Evolutionary conservation across 2,329 filamentous ascomycete species (phyloP), one percentile per base, ranked within the genome.

Genomic region (Arthrobotrys musiformis): DNA sequence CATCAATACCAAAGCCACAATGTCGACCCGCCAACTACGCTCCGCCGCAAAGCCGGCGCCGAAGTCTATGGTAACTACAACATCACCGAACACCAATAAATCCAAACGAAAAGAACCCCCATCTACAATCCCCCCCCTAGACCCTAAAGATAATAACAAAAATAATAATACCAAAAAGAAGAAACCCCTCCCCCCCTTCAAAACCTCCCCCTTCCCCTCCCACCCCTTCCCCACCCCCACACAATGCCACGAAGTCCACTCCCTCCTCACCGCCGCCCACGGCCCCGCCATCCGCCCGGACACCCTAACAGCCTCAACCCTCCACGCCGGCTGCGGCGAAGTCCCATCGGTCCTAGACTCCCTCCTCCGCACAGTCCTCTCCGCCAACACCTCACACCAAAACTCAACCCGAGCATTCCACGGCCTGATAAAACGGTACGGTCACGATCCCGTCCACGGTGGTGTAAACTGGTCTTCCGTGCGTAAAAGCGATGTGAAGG

Each of bases 401-500:
- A 88, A 88, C 82, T 90, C 92, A 0, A 89, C 89, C 19, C 86
- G 85, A 44, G 91, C 92, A 4, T 89, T 94, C 78, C 85, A 86
- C 73, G 90, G 89, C 0, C 85, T 95, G 0, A 88, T 90, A 1
- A 81, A 87, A 17, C 86, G 22, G 40, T 81, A 80, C 60, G 81
- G 81, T 19, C 33, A 73, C 0, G 64, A 80, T 17, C 44, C 74
- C 0, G n/a, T 68, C 37, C 66, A 90, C 79, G 90, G 90, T 2
- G 92, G 90, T 67, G 90, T 93, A 6, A 86, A 93, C 81, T 94
- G 91, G 91, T 88, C 93, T 79, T 89, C 88, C 8, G 90, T 94
- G 1, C 88, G 89, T 22, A 82, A 84, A 26, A 88, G 90, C 1
- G 83, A 88, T 0, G 82, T 88, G 3, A 85, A 87, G 42, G 88